Base-by-base conservation (phyloP, 495 filamentous ascomycete genomes). In the Tuber umbilicatum region DNA sequence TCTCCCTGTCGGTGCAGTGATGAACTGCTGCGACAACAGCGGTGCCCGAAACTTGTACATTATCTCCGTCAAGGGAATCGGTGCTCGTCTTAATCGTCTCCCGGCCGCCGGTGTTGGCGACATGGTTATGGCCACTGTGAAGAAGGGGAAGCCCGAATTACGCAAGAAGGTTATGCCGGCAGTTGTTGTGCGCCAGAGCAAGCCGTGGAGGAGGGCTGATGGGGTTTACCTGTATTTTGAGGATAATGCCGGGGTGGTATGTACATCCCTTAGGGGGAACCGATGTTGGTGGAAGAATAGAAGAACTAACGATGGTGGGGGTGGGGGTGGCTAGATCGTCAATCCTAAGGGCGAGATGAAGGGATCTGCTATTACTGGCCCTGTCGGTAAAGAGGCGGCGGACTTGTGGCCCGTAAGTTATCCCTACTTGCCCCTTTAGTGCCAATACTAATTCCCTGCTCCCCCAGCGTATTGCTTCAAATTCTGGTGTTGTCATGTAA, bases 281-380 rank as follows among this genome's bases (percentile, higher is more conserved):
- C 5, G 50, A 40, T 47, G 27, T 35, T 37, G 2, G n/a, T 39
- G 45, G 60, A 45, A 16, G 27, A 60, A 40, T 40, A 67, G 17
- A 27, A 9, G 78, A 38, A 38, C 45, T 71, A 38, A 69, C 23
- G 71, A 72, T 75, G 77, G 76, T 27, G n/a, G 70, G 42, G 73
- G 39, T n/a, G n/a, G 23, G 70, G 27, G 67, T 31, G 31, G 23
- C 68, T 83, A 97, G 94, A 99, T 98, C 84, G 96, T 99, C 89
- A 99, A 99, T 89, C 93, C 94, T 86, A 99, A 99, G 91, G 95
- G 95, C 87, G 95, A 99, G 88, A 99, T 99, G 95, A 99, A 99
- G 90, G 95, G 95, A 84, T 97, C 93, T 76, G 95, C 95, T 85
- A 98, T 99, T 84, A 99, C 95, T 80, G 95, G 95, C 74, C 96